Conservation (phyloP, 371 early-diverging fungal species). For the Lichtheimia ramosa region DNA sequence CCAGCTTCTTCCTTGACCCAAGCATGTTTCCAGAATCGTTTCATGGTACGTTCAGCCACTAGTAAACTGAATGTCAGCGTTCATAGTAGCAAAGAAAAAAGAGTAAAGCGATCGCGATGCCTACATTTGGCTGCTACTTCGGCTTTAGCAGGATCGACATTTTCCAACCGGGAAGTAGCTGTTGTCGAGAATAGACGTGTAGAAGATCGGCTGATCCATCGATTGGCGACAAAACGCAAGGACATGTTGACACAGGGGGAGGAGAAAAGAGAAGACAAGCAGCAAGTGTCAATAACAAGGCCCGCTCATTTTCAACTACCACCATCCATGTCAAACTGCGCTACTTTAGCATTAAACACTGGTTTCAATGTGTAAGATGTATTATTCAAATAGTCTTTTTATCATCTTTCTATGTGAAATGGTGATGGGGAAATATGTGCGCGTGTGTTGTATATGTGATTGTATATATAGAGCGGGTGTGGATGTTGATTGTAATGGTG, state of each 20-base stretch:
- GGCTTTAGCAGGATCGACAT: slow-evolving; percentile 19
- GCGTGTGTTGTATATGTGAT: no score
- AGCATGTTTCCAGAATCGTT: slow-evolving; percentile 77
- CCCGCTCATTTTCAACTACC: no score
- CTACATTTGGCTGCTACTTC: slow-evolving; percentile 24
- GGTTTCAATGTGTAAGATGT: no score
- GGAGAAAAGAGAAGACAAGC: background rate
- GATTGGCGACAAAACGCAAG: background rate
- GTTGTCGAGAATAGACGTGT: slow-evolving; percentile 6
- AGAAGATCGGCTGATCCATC: slow-evolving; percentile 1
- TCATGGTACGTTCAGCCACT: slow-evolving; percentile 63
- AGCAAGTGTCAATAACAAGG: background rate
- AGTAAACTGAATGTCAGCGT: slow-evolving; percentile 1
- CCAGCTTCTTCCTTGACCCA: slow-evolving; percentile 62
- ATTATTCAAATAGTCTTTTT: no score
- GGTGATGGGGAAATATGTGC: no score
- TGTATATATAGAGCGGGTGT: no score
- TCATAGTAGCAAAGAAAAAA: background rate
- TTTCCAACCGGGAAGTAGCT: background rate
- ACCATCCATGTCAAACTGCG: no score
- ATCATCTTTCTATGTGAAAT: no score
- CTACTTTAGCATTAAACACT: no score
- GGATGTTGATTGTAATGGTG: no score
- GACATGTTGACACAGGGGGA: background rate
- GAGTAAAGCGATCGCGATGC: background rate